Evolutionary conservation across 176 grass and related monocot genomes (phyloP).

Genomic region (Themeda triandra): DNA sequence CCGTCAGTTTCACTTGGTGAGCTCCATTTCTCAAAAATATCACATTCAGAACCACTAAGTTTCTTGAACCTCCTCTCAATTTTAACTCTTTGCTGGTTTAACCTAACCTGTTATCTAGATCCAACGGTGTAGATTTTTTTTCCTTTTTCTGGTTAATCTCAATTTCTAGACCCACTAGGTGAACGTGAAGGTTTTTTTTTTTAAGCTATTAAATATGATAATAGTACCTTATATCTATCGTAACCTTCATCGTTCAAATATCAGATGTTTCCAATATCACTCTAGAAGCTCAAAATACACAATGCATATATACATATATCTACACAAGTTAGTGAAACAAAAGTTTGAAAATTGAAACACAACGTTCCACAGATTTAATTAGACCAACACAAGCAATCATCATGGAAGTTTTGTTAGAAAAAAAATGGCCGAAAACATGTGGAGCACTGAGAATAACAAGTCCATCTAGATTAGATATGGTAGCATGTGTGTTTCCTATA

Average conservation of each 20-base stretch:
- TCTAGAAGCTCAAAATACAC: not conserved
- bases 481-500: not conserved
- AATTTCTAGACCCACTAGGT: too few relatives aligned
- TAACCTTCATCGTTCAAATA: not conserved
- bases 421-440: conserved; percentile 2
- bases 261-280: not conserved
- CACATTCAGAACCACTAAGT: not conserved
- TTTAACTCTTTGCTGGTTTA: too few relatives aligned
- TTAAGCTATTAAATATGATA: too few relatives aligned
- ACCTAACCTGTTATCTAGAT: too few relatives aligned
- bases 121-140: too few relatives aligned
- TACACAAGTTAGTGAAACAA: not conserved
- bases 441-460: not conserved
- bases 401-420: not conserved
- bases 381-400: not conserved
- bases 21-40: not conserved
- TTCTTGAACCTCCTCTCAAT: not conserved
- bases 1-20: not conserved
- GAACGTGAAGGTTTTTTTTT: too few relatives aligned
- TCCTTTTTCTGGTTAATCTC: too few relatives aligned
- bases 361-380: not conserved
- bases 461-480: conserved; percentile 1
- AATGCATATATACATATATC: not conserved
- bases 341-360: not conserved
- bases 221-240: too few relatives aligned